phyloP scores from a whole-genome alignment of 805 yeast species.

The Cyberlindnera saturnus region DNA sequence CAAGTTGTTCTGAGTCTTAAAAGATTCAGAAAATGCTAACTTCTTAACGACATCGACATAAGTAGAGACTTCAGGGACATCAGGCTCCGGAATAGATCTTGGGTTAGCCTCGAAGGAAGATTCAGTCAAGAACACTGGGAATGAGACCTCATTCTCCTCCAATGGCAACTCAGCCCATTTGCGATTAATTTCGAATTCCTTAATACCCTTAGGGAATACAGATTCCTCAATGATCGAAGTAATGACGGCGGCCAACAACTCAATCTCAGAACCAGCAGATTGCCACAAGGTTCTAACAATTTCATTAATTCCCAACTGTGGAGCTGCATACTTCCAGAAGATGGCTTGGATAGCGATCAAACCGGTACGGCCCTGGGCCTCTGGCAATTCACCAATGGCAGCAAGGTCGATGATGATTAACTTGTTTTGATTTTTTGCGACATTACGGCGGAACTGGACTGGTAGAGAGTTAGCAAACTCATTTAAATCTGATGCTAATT shows the following conservation, averaged over 20 bases:
- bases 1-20: conserved; percentile 44
- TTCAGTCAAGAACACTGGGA: conserved; percentile 54
- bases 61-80: conserved; percentile 35
- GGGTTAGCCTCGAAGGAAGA: conserved; percentile 63
- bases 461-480: conserved; percentile 52
- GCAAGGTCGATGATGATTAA: conserved; percentile 58
- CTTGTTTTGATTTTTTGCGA: conserved; percentile 46
- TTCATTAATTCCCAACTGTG: conserved; percentile 50
- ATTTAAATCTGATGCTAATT: conserved; percentile 31
- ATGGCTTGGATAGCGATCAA: conserved; percentile 73
- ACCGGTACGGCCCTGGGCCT: conserved; percentile 69
- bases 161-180: conserved; percentile 22
- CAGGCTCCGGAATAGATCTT: conserved; percentile 35
- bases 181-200: conserved; percentile 27
- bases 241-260: conserved; percentile 66
- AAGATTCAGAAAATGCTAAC: conserved; percentile 80
- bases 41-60: conserved; percentile 56
- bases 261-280: conserved; percentile 78
- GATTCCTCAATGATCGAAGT: conserved; percentile 54
- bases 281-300: conserved; percentile 73
- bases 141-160: conserved; percentile 30
- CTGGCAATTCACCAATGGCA: conserved; percentile 57
- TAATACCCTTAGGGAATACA: conserved; percentile 39
- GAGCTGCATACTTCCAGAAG: conserved; percentile 69
- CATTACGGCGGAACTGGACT: conserved; percentile 40